Conservation (phyloP, 2,329 filamentous ascomycete genomes). For the Beauveria rudraprayagi region DNA sequence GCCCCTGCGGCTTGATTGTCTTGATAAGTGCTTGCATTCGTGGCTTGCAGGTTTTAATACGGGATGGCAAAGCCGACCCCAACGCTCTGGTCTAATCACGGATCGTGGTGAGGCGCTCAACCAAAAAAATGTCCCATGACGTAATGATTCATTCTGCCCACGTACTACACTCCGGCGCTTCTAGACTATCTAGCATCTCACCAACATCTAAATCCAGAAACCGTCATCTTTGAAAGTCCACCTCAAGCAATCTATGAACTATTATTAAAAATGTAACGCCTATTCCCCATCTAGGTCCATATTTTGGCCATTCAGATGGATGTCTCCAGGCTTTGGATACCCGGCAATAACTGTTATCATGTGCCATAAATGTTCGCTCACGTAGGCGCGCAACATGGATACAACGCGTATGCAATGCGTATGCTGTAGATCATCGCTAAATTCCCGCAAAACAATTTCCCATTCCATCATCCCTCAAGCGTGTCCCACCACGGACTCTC, state of each 20-base stretch:
- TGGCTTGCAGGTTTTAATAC: neutral
- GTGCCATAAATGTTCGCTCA: neutral
- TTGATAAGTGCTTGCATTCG: conserved; percentile 2
- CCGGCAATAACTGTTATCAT: neutral
- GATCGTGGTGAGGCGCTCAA: neutral
- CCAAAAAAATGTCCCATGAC: neutral
- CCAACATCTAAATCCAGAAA: neutral
- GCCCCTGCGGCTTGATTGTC: neutral
- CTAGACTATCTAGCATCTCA: neutral
- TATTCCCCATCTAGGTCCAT: neutral
- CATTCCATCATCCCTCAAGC: neutral
- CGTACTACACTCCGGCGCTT: neutral
- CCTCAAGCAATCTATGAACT: no score
- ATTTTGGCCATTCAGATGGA: neutral
- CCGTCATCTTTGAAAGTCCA: no score
- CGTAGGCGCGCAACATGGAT: neutral
- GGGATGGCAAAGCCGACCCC: neutral
- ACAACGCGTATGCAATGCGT: neutral
- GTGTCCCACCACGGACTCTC: conserved; percentile 17
- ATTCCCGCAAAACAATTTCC: neutral
- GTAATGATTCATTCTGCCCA: neutral
- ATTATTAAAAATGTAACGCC: no score
- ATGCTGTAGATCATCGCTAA: neutral
- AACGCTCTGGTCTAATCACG: neutral
- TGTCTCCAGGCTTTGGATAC: neutral